Evolutionary conservation across 805 yeast genomes (phyloP).

Genomic region (Candida xiaguanensis): DNA sequence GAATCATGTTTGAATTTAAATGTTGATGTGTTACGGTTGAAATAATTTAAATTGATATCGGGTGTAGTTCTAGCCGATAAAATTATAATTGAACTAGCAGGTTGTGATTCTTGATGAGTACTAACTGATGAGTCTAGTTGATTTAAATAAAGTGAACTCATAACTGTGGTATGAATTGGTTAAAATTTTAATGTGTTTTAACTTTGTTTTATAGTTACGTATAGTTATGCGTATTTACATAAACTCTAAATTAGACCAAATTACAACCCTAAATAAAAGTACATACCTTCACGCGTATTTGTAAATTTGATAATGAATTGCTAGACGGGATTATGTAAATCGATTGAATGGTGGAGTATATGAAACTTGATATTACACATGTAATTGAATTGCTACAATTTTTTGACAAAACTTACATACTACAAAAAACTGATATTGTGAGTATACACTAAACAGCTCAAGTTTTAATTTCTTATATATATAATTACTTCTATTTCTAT

Average conservation of each 20-base stretch:
- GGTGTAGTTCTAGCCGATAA: conserved; percentile 5
- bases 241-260: neutral
- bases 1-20: neutral
- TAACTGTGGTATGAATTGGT: neutral
- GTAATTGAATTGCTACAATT: too few relatives aligned
- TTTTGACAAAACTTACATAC: too few relatives aligned
- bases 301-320: too few relatives aligned
- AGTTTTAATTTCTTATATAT: too few relatives aligned
- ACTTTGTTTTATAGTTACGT: neutral
- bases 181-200: neutral
- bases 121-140: neutral
- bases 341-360: too few relatives aligned
- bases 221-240: neutral
- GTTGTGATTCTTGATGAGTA: neutral
- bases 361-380: too few relatives aligned
- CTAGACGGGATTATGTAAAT: too few relatives aligned
- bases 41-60: neutral
- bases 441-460: too few relatives aligned
- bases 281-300: too few relatives aligned
- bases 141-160: conserved; percentile 2
- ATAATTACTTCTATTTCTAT: too few relatives aligned
- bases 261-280: neutral
- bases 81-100: neutral
- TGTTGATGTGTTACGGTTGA: neutral
- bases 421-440: too few relatives aligned